Evolutionary conservation across 2,329 filamentous ascomycete species (phyloP).

Genomic region (Diaporthe destruens): DNA sequence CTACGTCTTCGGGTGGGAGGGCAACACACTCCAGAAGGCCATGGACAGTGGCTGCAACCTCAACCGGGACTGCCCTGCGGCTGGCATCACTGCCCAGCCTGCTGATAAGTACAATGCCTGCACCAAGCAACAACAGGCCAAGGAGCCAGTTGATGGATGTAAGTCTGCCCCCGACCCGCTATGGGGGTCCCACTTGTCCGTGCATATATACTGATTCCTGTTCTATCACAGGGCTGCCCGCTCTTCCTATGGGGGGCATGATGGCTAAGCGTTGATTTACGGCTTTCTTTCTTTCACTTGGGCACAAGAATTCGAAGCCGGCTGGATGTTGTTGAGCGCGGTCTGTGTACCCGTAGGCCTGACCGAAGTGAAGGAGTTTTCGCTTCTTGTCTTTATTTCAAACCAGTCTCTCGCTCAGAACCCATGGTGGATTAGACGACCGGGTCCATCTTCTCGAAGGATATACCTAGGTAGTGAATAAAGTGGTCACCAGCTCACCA

Average conservation of each 20-base stretch:
- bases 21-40: conserved; percentile 60
- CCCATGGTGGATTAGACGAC: neutral
- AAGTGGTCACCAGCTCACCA: neutral
- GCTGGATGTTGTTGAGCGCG: neutral
- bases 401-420: conserved; percentile 16
- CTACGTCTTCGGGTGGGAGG: conserved; percentile 66
- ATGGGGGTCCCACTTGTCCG: neutral
- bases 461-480: neutral
- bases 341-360: neutral
- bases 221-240: conserved; percentile 47
- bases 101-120: conserved; percentile 61
- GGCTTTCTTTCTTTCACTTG: neutral
- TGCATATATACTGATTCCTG: neutral
- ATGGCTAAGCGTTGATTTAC: conserved; percentile 43
- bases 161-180: conserved; percentile 44
- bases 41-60: conserved; percentile 62
- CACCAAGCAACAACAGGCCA: conserved; percentile 59
- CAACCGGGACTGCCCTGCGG: conserved; percentile 58
- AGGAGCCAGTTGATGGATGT: conserved; percentile 64
- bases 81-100: conserved; percentile 59
- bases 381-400: conserved; percentile 11
- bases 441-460: neutral
- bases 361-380: neutral
- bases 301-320: neutral
- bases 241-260: conserved; percentile 51